Evolutionary conservation across 306 rosid species (phyloP), one percentile per base, ranked within the genome.

Genomic region (Ammopiptanthus mongolicus): DNA sequence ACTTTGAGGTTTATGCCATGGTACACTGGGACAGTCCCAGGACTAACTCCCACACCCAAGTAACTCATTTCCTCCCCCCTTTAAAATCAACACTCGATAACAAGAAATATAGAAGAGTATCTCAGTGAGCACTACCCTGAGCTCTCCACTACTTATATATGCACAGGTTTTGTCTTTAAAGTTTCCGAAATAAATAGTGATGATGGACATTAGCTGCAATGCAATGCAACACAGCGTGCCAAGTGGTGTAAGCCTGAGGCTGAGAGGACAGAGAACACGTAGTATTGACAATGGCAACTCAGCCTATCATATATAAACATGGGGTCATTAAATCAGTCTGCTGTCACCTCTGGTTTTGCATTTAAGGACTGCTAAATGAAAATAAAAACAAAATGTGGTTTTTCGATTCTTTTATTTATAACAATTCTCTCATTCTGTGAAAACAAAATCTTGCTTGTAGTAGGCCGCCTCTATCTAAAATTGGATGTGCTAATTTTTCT

Each of bases 41-140:
- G 92, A 78, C 97, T 91, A 64, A 85, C 86, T 39, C 94, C 97
- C 8, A 91, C 86, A 33, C 88, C 84, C 79, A 84, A 46, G 36
- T 87, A 87, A 75, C 87, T 88, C 93, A 91, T 91, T 12, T 44
- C 70, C 56, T n/a, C n/a, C n/a, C 21, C 48, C 36, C n/a, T 79
- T 51, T 34, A 33, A 42, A 21, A 66, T 60, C 65, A 75, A 52
- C 67, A 23, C 44, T 19, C 19, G 2, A 34, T 6, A 68, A 36
- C 25, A 58, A 66, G 42, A 28, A 59, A 14, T 41, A 14, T 3
- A 21, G 14, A 23, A 19, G n/a, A 12, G 33, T 34, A 5, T 1
- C 39, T 4, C n/a, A n/a, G n/a, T n/a, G n/a, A n/a, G n/a, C n/a
- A n/a, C n/a, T n/a, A n/a, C n/a, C n/a, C n/a, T n/a, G n/a, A n/a